Percentiles rank a stretch among this genome's conserved stretches.
Conservation (phyloP, 2,329 filamentous ascomycete species). For the Ceratocystis albifundus region DNA sequence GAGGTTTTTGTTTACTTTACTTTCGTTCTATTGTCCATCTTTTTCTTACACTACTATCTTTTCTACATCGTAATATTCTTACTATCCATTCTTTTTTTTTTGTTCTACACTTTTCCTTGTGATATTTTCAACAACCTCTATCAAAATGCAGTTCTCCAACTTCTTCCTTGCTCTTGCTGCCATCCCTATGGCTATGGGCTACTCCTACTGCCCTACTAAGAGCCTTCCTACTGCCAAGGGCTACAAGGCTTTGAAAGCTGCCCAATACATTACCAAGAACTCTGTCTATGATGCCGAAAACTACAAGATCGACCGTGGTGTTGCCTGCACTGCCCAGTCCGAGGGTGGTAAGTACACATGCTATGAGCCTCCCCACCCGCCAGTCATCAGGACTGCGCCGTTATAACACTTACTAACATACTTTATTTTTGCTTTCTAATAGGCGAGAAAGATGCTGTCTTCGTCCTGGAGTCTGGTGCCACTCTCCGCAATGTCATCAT, state of each 20-base stretch:
- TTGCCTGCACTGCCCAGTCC: constrained; percentile 26
- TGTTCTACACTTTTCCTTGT: not conserved
- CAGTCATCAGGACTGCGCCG: not conserved
- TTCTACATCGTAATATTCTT: not conserved
- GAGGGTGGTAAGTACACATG: constrained; percentile 26
- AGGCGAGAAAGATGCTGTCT: constrained; percentile 35
- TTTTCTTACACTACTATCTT: constrained; percentile 1
- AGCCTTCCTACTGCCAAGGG: constrained; percentile 2
- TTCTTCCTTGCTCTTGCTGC: constrained; percentile 5
- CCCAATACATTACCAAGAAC: not conserved
- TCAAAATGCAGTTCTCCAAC: constrained; percentile 15
- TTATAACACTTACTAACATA: not conserved
- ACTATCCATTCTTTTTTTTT: not conserved
- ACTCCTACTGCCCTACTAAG: constrained; percentile 23
- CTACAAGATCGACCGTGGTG: constrained; percentile 28
- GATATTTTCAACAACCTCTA: not conserved
- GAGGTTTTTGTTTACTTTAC: constrained; percentile 9
- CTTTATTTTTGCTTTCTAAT: constrained; percentile 20
- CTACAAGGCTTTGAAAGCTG: not conserved
- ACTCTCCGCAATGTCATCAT: constrained; percentile 39
- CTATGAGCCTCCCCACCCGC: not conserved
- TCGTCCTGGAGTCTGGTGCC: constrained; percentile 34
- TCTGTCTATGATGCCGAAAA: constrained; percentile 29
- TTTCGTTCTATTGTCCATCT: constrained; percentile 13
- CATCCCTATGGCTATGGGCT: constrained; percentile 9